Evolutionary conservation across 179 eudicot genomes (phyloP).

Genomic region (Beta lomatogona): DNA sequence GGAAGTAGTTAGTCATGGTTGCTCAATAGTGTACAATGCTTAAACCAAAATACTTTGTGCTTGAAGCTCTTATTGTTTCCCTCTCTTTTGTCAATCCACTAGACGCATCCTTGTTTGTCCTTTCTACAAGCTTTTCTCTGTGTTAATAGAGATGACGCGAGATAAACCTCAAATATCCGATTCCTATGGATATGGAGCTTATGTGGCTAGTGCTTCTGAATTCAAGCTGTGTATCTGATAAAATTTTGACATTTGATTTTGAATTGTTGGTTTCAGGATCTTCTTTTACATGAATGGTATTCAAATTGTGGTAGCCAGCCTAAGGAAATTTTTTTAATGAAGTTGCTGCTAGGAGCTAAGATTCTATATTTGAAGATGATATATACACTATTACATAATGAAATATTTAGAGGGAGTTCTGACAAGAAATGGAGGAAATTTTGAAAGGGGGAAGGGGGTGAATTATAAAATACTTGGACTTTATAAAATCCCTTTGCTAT

Average conservation of each 20-base stretch:
- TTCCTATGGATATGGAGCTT: neutral
- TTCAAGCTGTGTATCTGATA: neutral
- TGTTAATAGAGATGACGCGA: neutral
- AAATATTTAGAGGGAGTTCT: neutral
- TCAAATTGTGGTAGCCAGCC: neutral
- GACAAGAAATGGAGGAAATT: neutral
- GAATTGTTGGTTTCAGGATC: neutral
- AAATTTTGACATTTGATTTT: neutral
- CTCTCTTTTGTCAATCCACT: neutral
- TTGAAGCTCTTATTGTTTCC: neutral
- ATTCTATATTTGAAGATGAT: no score
- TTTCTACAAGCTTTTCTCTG: neutral
- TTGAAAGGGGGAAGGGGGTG: neutral
- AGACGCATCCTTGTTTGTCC: neutral
- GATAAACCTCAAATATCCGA: neutral
- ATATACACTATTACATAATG: neutral
- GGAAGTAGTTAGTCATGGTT: neutral
- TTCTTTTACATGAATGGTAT: neutral
- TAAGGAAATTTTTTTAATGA: neutral
- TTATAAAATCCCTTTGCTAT: neutral
- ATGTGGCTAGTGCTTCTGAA: no score
- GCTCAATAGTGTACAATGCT: neutral
- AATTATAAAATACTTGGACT: neutral
- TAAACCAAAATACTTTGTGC: neutral
- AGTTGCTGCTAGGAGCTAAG: neutral